Evolutionary conservation across 495 filamentous ascomycete species (phyloP), one percentile per base, ranked within the genome.

Genomic region (Ramalina intermedia): DNA sequence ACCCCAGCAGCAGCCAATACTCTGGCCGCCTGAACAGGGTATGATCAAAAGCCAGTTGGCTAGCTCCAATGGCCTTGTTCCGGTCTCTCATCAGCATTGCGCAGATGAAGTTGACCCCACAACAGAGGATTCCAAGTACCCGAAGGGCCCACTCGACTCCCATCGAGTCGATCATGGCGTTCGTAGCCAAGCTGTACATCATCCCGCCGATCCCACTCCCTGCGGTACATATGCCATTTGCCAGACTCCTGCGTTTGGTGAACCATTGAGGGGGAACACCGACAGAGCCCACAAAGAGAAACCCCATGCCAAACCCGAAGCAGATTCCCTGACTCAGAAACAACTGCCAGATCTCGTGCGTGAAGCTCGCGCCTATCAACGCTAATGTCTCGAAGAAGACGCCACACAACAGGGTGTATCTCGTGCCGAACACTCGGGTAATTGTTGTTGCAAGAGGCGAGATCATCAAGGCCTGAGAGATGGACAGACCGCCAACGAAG

Each of bases 261-360:
- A 89, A 89, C 85, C 85, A 89, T 59, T 87, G 81, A 2, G 82
- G 73, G 0, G 81, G 67, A 2, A 87, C 71, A 29, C 73, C 73
- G 2, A 80, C 75, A 33, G 55, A 52, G 14, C 74, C 69, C 12
- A 80, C 78, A 61, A 83, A 91, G 18, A 78, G 69, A 45, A 86
- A 78, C 1, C 83, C 84, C 63, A 87, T 70, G 1, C 81, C 85
- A 12, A 76, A 50, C 9, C 85, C 85, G 46, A 87, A 82, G 49
- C 77, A 73, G 1, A 87, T 54, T 3, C 84, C 85, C 56, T 89
- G 84, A 42, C 70, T 75, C 1, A 91, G 71, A 43, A 84, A 76
- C 5, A 85, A 68, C 35, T 84, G 81, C 79, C 80, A 86, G 48
- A 78, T 70, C 26, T 72, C 54, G n/a, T 62, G 72, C 6, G 75